Evolutionary conservation across 257 asterid genomes (phyloP).

Genomic region (Lycium ferocissimum): DNA sequence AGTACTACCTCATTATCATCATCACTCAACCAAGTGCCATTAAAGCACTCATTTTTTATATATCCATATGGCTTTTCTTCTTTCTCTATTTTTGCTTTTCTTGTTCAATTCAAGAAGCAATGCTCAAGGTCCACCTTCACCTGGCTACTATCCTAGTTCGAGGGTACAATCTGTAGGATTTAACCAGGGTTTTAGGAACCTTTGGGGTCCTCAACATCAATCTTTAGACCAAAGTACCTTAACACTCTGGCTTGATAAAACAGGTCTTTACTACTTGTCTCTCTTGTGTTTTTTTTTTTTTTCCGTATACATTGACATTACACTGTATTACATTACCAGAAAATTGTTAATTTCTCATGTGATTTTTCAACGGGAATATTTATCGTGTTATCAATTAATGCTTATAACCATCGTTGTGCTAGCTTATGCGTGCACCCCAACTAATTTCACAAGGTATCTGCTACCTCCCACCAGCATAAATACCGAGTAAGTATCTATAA

Average conservation of each 20-base stretch:
- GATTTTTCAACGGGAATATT: too few relatives aligned
- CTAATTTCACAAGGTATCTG: too few relatives aligned
- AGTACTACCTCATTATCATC: background rate
- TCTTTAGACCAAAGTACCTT: constrained; percentile 60
- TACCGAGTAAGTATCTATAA: too few relatives aligned
- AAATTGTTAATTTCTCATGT: too few relatives aligned
- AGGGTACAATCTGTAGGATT: constrained; percentile 59
- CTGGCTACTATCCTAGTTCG: constrained; percentile 80
- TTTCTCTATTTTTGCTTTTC: constrained; percentile 45
- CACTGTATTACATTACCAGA: too few relatives aligned
- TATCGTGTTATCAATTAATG: too few relatives aligned
- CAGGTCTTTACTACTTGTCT: constrained; percentile 42
- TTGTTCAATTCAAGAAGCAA: constrained; percentile 49
- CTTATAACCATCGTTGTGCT: too few relatives aligned
- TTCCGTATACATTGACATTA: background rate
- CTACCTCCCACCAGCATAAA: too few relatives aligned
- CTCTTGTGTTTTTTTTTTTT: background rate
- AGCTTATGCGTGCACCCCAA: too few relatives aligned
- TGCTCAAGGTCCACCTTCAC: constrained; percentile 80
- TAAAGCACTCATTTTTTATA: background rate
- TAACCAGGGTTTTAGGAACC: constrained; percentile 60
- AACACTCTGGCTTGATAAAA: constrained; percentile 75
- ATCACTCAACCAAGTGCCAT: background rate
- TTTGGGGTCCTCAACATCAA: constrained; percentile 94
- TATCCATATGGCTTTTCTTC: constrained; percentile 44